Conservation (phyloP, 2,329 filamentous ascomycete genomes). For the Gaeumannomyces sp. region DNA sequence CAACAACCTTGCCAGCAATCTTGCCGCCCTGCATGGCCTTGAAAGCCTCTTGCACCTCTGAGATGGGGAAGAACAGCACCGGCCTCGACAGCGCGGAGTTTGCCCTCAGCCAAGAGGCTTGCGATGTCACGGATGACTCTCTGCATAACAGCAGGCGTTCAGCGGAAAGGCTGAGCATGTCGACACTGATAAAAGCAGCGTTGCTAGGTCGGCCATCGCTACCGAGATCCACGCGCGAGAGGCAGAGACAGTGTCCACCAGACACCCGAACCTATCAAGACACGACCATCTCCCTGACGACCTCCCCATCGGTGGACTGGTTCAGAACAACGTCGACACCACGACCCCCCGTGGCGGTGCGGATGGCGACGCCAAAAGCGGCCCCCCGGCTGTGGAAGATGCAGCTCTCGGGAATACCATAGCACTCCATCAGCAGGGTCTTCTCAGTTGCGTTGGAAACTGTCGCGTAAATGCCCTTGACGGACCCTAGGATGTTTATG, state of each 20-base stretch:
- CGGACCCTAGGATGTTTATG: conserved; percentile 11
- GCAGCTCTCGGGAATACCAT: conserved; percentile 21
- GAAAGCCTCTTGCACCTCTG: conserved; percentile 31
- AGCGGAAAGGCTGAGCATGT: conserved; percentile 36
- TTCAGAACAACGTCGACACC: conserved; percentile 27
- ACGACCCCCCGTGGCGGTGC: conserved; percentile 18
- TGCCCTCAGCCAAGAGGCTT: conserved; percentile 26
- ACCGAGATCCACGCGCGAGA: conserved; percentile 35
- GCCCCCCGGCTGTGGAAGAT: conserved; percentile 25
- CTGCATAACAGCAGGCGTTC: conserved; percentile 33
- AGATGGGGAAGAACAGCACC: conserved; percentile 29
- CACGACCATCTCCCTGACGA: conserved; percentile 25
- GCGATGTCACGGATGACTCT: conserved; percentile 33
- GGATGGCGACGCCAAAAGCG: conserved; percentile 22
- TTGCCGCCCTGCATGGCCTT: conserved; percentile 29
- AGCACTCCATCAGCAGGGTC: conserved; percentile 20
- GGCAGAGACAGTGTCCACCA: conserved; percentile 28
- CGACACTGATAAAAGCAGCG: conserved; percentile 33
- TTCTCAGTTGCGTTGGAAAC: conserved; percentile 24
- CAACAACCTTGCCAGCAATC: conserved; percentile 36
- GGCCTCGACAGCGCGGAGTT: conserved; percentile 29
- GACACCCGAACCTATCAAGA: conserved; percentile 26
- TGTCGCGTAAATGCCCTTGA: conserved; percentile 22
- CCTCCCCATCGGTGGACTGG: conserved; percentile 23
- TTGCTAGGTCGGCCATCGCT: conserved; percentile 35